Evolutionary conservation across 192 early-diverging fungal genomes (phyloP).

Genomic region (Mortierella hygrophila): DNA sequence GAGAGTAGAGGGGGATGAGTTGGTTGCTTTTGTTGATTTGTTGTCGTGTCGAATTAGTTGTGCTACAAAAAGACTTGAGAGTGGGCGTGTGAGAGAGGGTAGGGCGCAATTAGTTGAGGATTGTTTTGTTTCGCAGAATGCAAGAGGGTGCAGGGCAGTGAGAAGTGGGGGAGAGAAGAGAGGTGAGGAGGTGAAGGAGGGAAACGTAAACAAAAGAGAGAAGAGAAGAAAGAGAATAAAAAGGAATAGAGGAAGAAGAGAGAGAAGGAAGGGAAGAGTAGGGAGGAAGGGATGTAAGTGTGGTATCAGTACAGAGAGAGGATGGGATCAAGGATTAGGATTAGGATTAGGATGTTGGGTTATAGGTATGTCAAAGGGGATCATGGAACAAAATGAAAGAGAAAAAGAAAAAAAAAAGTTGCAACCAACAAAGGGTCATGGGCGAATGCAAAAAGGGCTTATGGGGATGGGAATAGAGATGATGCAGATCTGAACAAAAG

Average conservation of each 20-base stretch:
- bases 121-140: not conserved
- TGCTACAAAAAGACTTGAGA: too few species aligned
- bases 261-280: not conserved
- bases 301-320: not conserved
- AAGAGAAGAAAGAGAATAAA: not conserved
- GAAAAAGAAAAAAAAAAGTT: not conserved
- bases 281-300: not conserved
- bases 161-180: not conserved
- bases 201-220: not conserved
- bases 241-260: not conserved
- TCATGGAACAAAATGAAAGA: not conserved
- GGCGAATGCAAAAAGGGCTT: not conserved
- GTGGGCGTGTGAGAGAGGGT: not conserved
- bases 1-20: too few species aligned
- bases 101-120: not conserved
- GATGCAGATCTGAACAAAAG: not conserved
- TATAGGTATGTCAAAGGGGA: not conserved
- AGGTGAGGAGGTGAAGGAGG: not conserved
- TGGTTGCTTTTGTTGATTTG: too few species aligned
- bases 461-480: not conserved
- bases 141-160: conserved; percentile 4
- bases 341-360: not conserved
- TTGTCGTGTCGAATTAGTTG: too few species aligned
- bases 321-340: not conserved
- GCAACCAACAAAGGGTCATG: not conserved